Percentiles rank a stretch among this genome's conserved stretches.
Conservation (phyloP, 495 filamentous ascomycete genomes). For the Usnea hakonensis region DNA sequence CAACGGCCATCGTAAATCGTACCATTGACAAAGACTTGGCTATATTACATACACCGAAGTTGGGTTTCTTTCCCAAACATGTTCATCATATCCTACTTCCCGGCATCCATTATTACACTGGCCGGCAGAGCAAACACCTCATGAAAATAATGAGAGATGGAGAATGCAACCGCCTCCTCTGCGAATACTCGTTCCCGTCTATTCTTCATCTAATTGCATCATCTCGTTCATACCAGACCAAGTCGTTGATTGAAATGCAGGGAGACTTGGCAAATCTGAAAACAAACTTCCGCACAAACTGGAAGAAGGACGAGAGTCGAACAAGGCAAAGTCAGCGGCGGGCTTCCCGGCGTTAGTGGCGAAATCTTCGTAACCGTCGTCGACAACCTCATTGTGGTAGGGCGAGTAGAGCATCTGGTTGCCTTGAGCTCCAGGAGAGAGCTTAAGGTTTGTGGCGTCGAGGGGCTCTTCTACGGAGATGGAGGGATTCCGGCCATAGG, state of each 20-base stretch:
- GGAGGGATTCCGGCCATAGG: conserved; percentile 28
- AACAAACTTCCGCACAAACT: conserved; percentile 19
- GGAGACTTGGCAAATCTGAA: conserved; percentile 18
- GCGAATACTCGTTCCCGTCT: not conserved
- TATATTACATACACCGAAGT: conserved; percentile 13
- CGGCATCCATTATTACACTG: not conserved
- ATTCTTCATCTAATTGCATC: conserved; percentile 22
- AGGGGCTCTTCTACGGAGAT: conserved; percentile 22
- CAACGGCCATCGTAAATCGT: conserved; percentile 3
- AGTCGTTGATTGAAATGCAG: conserved; percentile 18
- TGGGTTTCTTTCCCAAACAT: not conserved
- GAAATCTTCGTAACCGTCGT: conserved; percentile 40
- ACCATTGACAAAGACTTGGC: not conserved
- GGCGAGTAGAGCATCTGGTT: conserved; percentile 59
- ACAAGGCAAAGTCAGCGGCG: conserved; percentile 43
- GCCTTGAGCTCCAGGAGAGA: conserved; percentile 56
- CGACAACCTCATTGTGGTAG: conserved; percentile 34
- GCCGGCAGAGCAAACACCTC: not conserved
- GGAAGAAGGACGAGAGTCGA: conserved; percentile 22
- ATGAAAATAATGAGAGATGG: not conserved
- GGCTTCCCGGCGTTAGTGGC: conserved; percentile 27
- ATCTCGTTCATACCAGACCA: conserved; percentile 23
- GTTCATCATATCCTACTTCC: not conserved
- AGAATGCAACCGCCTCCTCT: not conserved
- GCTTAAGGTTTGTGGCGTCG: conserved; percentile 35